These are phyloP conservation scores for Lactarius evosmus DNA, from an alignment of 768 basidiomycete genomes.

Conservation along the genomic window DNA sequence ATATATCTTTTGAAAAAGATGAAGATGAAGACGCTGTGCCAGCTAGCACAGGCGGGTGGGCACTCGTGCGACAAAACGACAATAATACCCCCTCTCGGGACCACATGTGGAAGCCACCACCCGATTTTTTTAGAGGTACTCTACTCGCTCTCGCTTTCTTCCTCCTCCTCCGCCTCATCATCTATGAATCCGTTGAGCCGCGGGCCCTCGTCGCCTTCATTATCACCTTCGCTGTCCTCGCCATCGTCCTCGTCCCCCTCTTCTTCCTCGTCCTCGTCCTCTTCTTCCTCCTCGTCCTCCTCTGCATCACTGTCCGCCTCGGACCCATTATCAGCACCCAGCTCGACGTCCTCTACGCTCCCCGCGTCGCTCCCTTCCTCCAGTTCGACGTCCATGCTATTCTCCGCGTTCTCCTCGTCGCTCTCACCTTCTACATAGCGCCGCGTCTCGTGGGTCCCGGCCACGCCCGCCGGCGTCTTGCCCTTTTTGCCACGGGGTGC, in stretches of 20 bases:
- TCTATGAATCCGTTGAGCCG: conserved; percentile 41
- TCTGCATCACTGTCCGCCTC: conserved; percentile 49
- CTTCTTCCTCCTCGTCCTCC: conserved; percentile 44
- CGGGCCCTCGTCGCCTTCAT: conserved; percentile 32
- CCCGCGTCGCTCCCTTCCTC: conserved; percentile 64
- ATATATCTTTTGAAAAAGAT: background rate
- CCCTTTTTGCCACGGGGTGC: conserved; percentile 37
- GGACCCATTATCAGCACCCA: conserved; percentile 59
- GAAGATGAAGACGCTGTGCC: background rate
- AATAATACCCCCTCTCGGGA: background rate
- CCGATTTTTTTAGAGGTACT: background rate
- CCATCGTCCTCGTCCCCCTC: conserved; percentile 51
- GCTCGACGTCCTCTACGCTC: conserved; percentile 75
- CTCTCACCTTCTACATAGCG: conserved; percentile 81
- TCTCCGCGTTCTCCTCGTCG: conserved; percentile 59
- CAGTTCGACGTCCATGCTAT: conserved; percentile 45
- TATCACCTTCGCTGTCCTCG: conserved; percentile 61
- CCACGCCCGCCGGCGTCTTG: conserved; percentile 38
- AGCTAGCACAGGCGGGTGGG: background rate
- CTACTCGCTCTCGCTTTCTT: conserved; percentile 34
- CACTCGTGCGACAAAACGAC: background rate
- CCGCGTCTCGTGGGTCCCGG: conserved; percentile 35
- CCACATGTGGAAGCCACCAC: background rate
- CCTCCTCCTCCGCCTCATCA: conserved; percentile 59
- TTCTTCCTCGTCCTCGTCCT: conserved; percentile 52